A percentile compares a stretch with the other conserved stretches of the same genome.
phyloP scores from a whole-genome alignment of 441 rosid species.

The Brassica balearica region DNA sequence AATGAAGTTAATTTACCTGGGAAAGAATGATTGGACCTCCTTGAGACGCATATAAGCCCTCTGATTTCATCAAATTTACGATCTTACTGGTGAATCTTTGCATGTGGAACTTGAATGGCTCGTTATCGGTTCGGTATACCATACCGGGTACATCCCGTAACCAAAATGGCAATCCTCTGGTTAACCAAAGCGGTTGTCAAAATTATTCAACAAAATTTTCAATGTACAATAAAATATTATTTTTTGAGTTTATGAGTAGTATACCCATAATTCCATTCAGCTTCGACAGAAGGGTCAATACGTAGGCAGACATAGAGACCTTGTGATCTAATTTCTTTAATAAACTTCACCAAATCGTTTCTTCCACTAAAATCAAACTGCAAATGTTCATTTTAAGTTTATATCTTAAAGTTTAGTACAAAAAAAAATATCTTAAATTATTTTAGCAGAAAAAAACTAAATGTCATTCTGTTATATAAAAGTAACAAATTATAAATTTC shows the following conservation, averaged over 20 bases:
- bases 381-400: constrained; percentile 5
- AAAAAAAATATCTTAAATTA: background rate
- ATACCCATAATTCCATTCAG: constrained; percentile 98
- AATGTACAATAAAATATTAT: background rate
- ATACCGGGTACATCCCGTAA: constrained; percentile 86
- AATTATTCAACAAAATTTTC: background rate
- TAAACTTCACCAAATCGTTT: constrained; percentile 72
- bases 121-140: constrained; percentile 75
- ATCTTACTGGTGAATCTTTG: constrained; percentile 63
- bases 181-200: constrained; percentile 4
- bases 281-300: constrained; percentile 85
- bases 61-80: constrained; percentile 70
- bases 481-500: background rate
- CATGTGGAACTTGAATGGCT: constrained; percentile 81
- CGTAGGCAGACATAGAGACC: constrained; percentile 81
- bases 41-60: constrained; percentile 70
- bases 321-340: constrained; percentile 80
- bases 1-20: constrained; percentile 50
- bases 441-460: background rate
- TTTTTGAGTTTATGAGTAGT: constrained; percentile 9
- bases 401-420: background rate
- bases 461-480: background rate
- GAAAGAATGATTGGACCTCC: constrained; percentile 81
- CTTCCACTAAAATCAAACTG: constrained; percentile 92
- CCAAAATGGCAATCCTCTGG: constrained; percentile 94